Evolutionary conservation across 805 yeast genomes (phyloP), one percentile per base, ranked within the genome.

Genomic region (Pichia manshurica): DNA sequence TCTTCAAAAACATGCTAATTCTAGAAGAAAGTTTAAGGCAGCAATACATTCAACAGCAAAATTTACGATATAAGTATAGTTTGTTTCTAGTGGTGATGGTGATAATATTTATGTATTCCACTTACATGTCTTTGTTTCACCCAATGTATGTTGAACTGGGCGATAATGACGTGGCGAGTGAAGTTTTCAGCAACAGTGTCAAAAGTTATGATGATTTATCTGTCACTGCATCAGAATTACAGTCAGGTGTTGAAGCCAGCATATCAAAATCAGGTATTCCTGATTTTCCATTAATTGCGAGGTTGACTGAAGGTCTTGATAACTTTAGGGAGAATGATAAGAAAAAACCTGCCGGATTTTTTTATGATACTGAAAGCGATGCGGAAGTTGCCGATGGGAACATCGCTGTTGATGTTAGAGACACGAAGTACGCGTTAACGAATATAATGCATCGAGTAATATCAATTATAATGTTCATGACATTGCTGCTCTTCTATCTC

Each of bases 21-120:
- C 64, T 90, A 45, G 99, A 91, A 64, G 96, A 90, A 60, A 81
- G 87, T 46, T 70, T 93, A 44, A 74, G 97, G 35, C 81, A 77
- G 51, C 98, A 91, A 66, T 85, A 83, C 42, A 69, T 74, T n/a
- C 82, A 80, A 46, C 90, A 88, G 61, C 76, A 79, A 46, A 68
- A 75, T 7, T 67, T 88, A 49, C 72, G 95, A 53, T 66, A 81
- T 38, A 80, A 81, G 54, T 81, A 84, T 59, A 64, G 79, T 45
- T 65, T 78, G 12, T 84, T 84, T 58, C 57, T 68, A 36, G 22
- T 43, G 2, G 32, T 35, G 6, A 10, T 44, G 19, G 10, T 39
- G 8, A 5, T 33, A 3, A 69, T 70, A 1, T 64, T 71, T 34
- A 59, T 69, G 1, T 58, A 69, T 13, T 53, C 61, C 8, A 56